Evolutionary conservation across 2,329 filamentous ascomycete species (phyloP).

Genomic region (Endothia cerciana): DNA sequence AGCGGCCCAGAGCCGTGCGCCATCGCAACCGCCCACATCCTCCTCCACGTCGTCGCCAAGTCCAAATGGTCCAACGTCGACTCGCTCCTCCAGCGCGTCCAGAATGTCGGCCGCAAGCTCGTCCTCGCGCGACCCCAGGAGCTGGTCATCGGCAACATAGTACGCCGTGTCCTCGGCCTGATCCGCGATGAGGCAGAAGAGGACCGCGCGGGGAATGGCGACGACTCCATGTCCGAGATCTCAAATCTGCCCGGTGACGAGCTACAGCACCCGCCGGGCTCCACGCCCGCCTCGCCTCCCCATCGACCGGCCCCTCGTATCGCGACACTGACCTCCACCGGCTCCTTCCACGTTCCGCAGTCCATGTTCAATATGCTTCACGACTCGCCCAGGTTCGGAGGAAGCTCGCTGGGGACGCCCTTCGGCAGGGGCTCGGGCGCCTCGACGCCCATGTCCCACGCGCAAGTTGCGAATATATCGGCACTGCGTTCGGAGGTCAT

Average conservation of each 20-base stretch:
- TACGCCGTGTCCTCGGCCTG: constrained; percentile 84
- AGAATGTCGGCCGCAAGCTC: constrained; percentile 76
- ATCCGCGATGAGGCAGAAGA: constrained; percentile 91
- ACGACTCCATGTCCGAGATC: constrained; percentile 62
- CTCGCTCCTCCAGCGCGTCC: constrained; percentile 79
- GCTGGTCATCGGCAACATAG: constrained; percentile 92
- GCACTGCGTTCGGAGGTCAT: constrained; percentile 89
- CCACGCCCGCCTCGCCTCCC: constrained; percentile 25
- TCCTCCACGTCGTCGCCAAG: constrained; percentile 83
- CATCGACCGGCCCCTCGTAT: constrained; percentile 47
- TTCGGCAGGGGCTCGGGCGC: constrained; percentile 46
- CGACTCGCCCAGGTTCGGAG: constrained; percentile 60
- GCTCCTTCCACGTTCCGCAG: constrained; percentile 68
- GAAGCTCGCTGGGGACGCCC: constrained; percentile 48
- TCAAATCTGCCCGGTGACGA: constrained; percentile 32
- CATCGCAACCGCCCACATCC: constrained; percentile 85
- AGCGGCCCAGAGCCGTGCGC: constrained; percentile 86
- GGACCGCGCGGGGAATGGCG: constrained; percentile 66
- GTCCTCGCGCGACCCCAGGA: constrained; percentile 86
- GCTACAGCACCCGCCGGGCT: constrained; percentile 16
- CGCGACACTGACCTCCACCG: constrained; percentile 59
- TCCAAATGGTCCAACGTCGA: constrained; percentile 78
- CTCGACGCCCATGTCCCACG: constrained; percentile 40
- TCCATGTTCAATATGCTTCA: constrained; percentile 90
- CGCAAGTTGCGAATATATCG: constrained; percentile 53